Evolutionary conservation across 1,139 yeast genomes (phyloP).

Genomic region (Nakaseomyces sp.): DNA sequence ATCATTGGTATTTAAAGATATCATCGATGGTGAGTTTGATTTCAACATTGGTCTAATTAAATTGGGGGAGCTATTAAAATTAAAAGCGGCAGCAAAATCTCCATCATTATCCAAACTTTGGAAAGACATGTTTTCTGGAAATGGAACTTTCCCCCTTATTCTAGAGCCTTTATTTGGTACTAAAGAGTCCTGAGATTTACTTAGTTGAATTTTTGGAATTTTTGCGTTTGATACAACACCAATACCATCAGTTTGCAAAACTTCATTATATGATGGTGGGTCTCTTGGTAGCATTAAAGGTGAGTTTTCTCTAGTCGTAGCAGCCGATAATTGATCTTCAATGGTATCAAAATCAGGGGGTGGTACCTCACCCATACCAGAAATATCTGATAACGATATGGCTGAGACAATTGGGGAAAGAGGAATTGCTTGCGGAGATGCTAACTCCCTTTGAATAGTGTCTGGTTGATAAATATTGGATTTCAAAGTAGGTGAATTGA

Average conservation of each 20-base stretch:
- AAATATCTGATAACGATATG: constrained; percentile 6
- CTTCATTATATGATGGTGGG: constrained; percentile 34
- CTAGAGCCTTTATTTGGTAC: background rate
- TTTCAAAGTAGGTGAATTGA: constrained; percentile 26
- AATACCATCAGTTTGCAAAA: constrained; percentile 18
- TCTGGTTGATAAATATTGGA: constrained; percentile 58
- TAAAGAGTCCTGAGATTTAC: constrained; percentile 23
- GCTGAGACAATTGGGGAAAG: constrained; percentile 38
- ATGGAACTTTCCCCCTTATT: constrained; percentile 9
- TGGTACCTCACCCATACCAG: constrained; percentile 9
- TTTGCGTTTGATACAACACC: constrained; percentile 8
- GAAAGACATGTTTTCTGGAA: background rate
- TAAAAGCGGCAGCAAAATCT: constrained; percentile 32
- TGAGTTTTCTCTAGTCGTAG: constrained; percentile 1
- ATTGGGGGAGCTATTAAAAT: constrained; percentile 30
- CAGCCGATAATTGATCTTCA: constrained; percentile 14
- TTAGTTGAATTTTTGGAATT: constrained; percentile 19
- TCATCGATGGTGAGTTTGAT: constrained; percentile 18
- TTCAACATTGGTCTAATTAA: constrained; percentile 32
- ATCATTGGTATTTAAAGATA: constrained; percentile 9
- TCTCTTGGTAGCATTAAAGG: constrained; percentile 28
- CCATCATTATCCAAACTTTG: constrained; percentile 20
- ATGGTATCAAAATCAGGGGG: constrained; percentile 24
- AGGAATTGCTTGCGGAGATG: constrained; percentile 54
- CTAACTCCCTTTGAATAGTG: constrained; percentile 36